Conservation (phyloP, 2,329 filamentous ascomycete genomes). For the Botrytis fragariae region DNA sequence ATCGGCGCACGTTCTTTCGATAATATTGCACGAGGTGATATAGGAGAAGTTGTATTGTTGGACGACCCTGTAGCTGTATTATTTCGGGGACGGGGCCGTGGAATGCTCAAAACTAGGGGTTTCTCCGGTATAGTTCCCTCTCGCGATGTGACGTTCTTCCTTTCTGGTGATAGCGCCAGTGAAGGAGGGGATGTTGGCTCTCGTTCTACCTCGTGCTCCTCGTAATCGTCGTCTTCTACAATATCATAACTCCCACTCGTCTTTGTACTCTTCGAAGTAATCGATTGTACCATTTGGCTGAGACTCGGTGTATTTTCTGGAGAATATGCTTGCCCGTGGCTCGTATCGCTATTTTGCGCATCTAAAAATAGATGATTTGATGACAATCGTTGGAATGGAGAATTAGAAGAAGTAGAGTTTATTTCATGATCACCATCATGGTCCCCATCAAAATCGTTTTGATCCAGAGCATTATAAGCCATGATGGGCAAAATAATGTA, state of each 20-base stretch:
- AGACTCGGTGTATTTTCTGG: constrained; percentile 13
- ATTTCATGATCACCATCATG: constrained; percentile 9
- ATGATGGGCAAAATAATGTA: constrained; percentile 19
- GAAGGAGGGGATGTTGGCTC: constrained; percentile 9
- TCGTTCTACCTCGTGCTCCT: constrained; percentile 17
- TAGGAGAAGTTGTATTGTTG: constrained; percentile 21
- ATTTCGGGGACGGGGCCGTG: constrained; percentile 25
- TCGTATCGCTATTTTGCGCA: constrained; percentile 23
- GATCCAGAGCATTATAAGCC: constrained; percentile 24
- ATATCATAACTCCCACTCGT: constrained; percentile 26
- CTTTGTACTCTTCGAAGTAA: constrained; percentile 23
- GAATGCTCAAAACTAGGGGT: constrained; percentile 24
- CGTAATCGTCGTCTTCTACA: constrained; percentile 29
- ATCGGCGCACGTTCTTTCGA: constrained; percentile 25
- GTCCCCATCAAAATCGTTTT: constrained; percentile 19
- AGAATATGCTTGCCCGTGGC: constrained; percentile 21
- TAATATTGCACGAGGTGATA: constrained; percentile 18
- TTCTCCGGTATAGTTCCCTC: constrained; percentile 14
- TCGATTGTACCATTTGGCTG: constrained; percentile 23
- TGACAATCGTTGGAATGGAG: constrained; percentile 20
- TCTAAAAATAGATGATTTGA: constrained; percentile 31
- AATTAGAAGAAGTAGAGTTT: constrained; percentile 2
- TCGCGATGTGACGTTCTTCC: constrained; percentile 17
- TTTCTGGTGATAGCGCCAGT: constrained; percentile 10
- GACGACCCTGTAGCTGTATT: constrained; percentile 27